Conservation (phyloP, 129 eudicot genomes). For the carrot (Daucus carota) region DNA sequence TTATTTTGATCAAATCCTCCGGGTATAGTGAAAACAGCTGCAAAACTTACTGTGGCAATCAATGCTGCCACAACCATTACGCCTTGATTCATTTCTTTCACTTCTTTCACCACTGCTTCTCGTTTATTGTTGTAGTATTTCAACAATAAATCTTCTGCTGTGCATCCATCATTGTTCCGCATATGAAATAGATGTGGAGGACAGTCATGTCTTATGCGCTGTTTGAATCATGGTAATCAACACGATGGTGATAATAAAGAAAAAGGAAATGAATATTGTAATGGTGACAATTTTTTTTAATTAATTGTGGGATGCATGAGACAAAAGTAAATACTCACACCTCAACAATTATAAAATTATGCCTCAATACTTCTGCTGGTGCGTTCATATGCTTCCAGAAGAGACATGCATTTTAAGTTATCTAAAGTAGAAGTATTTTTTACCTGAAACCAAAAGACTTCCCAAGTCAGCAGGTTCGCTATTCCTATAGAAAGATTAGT, state of each 20-base stretch:
- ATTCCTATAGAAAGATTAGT: background rate
- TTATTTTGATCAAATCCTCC: slow-evolving; percentile 1
- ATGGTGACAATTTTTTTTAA: background rate
- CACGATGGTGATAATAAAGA: background rate
- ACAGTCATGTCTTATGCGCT: slow-evolving; percentile 8
- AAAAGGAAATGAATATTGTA: background rate
- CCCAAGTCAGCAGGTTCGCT: slow-evolving; percentile 1
- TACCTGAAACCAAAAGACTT: slow-evolving; percentile 13
- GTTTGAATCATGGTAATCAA: background rate
- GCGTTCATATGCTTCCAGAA: no score
- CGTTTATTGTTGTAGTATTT: background rate
- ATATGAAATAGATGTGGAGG: slow-evolving; percentile 4
- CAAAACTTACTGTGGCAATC: slow-evolving; percentile 7
- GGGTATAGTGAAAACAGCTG: slow-evolving; percentile 8
- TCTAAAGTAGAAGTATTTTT: background rate
- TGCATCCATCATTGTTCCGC: background rate
- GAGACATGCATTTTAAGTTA: background rate
- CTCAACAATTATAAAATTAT: no score
- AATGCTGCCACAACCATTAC: slow-evolving; percentile 13
- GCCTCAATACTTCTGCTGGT: no score
- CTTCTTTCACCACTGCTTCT: background rate
- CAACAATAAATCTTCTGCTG: slow-evolving; percentile 7
- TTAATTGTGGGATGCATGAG: background rate
- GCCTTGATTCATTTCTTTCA: slow-evolving; percentile 13
- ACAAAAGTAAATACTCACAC: no score